Percentiles rank a stretch among this genome's conserved stretches.
phyloP scores from a whole-genome alignment of 2,329 filamentous ascomycete genomes.

The Aulographum hederae region DNA sequence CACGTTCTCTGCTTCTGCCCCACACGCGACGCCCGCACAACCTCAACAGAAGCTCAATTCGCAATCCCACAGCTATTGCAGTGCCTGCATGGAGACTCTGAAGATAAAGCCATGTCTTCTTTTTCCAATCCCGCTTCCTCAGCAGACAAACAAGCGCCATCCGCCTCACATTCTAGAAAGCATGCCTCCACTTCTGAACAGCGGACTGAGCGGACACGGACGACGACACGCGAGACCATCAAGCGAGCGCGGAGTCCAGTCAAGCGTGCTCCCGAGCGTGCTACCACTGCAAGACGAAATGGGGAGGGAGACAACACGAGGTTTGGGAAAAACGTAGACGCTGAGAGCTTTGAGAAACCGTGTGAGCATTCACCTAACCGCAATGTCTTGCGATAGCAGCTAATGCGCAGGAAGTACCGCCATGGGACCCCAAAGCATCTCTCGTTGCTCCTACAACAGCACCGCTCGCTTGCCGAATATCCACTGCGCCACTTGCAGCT shows the following conservation, averaged over 20 bases:
- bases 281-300: conserved; percentile 14
- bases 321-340: conserved; percentile 9
- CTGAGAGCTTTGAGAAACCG: conserved; percentile 7
- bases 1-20: too few species aligned
- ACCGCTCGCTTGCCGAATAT: conserved; percentile 54
- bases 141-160: too few species aligned
- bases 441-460: conserved; percentile 51
- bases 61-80: too few species aligned
- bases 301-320: conserved; percentile 9
- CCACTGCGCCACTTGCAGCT: conserved; percentile 41
- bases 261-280: conserved; percentile 16
- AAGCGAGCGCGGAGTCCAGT: conserved; percentile 16
- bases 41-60: too few species aligned
- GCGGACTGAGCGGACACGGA: conserved; percentile 16
- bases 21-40: too few species aligned
- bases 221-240: conserved; percentile 17
- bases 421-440: conserved; percentile 65
- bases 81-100: too few species aligned
- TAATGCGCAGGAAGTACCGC: background rate
- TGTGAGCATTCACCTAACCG: background rate
- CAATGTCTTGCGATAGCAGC: conserved; percentile 1
- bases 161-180: too few species aligned
- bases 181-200: conserved; percentile 13
- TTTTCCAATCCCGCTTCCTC: too few species aligned
- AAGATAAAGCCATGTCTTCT: too few species aligned